Base-by-base conservation (phyloP, 352 stramenopile species). In the Phytopythium litorale region DNA sequence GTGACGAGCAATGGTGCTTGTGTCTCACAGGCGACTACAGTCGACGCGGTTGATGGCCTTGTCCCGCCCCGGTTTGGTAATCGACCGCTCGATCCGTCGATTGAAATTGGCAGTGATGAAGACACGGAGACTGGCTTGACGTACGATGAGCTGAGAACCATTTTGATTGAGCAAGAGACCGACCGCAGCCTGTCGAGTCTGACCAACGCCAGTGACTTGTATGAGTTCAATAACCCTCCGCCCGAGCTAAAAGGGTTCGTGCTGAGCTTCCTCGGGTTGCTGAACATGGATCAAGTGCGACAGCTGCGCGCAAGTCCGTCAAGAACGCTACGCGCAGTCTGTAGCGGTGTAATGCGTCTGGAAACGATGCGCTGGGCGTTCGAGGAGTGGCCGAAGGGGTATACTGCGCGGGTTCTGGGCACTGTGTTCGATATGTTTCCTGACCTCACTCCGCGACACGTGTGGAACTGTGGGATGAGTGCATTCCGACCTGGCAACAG, bases 391-490 rank as follows among this genome's bases (percentile, higher is more conserved):
- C 78, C 84, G 0, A 56, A 55, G 9, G 80, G 73, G 7, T 81
- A 74, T 16, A 80, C 82, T 16, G 58, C 63, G 4, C 73, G 66
- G 1, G 78, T 90, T 5, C 60, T 93, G 0, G 60, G 77, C 6
- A 68, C 72, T 1, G 61, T 75, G 0, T 71, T 87, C 19, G 53
- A 58, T 4, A 89, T 91, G 71, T 89, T 90, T 54, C 78, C 71
- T 1, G 72, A 72, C 9, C 66, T 75, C 3, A 65, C 67, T 8
- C 67, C 83, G 15, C 62, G 81, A 1, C 80, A 88, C 65, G 58
- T 86, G 0, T 93, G 81, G 81, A 89, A 90, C 38, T 93, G 84
- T 23, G 84, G 81, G 0, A 73, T 79, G 61, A 69, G 66, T 0
- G 68, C 54, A 4, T 88, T 90, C 53, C 62, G 70, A 21, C 69